A percentile compares a stretch with the other conserved stretches of the same genome.
Conservation (phyloP, 257 asterid genomes). For the Linderniella brevidens region DNA sequence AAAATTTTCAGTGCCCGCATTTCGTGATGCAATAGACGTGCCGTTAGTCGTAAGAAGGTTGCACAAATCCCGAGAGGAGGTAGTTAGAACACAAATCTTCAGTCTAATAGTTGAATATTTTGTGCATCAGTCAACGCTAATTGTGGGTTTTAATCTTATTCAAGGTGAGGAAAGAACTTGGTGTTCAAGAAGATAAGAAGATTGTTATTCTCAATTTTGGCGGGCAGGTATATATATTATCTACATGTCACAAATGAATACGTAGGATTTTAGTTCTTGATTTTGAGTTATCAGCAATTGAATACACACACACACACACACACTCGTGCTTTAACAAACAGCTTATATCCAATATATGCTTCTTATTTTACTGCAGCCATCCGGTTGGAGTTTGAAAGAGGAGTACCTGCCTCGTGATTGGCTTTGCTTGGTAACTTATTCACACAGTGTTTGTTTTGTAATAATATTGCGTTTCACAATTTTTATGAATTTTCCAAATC, state of each 20-base stretch:
- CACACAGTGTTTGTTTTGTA: conserved; percentile 3
- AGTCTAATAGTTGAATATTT: background rate
- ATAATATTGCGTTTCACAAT: background rate
- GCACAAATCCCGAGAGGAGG: conserved; percentile 81
- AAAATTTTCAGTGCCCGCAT: conserved; percentile 65
- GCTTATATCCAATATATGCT: no score
- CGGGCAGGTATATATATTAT: conserved; percentile 52
- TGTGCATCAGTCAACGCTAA: background rate
- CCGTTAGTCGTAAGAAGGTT: conserved; percentile 93
- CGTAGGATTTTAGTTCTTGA: no score
- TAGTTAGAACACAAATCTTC: background rate
- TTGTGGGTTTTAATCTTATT: conserved; percentile 3
- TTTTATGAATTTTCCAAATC: background rate
- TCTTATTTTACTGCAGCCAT: conserved; percentile 42
- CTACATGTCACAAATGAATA: no score
- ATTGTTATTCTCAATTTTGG: conserved; percentile 92
- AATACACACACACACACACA: no score
- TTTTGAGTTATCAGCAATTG: no score
- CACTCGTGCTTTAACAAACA: no score
- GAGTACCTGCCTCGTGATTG: conserved; percentile 88
- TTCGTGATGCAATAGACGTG: conserved; percentile 87
- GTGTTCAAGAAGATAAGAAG: conserved; percentile 63
- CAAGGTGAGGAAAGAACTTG: conserved; percentile 79
- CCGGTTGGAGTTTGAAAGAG: conserved; percentile 90
- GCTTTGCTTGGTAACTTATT: conserved; percentile 72